Evolutionary conservation across 1,284 basidiomycete species (phyloP), one percentile per base, ranked within the genome.

Genomic region (Melampsora larici-populina): DNA sequence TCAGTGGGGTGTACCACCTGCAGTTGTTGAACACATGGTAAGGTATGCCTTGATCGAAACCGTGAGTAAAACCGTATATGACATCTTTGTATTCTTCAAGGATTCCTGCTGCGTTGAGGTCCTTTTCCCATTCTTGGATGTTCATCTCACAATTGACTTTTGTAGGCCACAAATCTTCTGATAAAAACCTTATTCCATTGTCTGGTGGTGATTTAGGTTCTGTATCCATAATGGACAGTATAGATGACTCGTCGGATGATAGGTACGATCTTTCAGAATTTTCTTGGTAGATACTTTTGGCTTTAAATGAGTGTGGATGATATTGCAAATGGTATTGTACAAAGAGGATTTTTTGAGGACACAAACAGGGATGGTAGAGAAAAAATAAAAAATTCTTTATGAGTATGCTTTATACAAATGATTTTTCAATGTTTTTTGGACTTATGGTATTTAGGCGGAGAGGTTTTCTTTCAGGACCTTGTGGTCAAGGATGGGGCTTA

Each of bases 41-140:
- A 13, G 66, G 66, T 21, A 68, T 68, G 24, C 66, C 66, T 68
- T 68, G 66, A 31, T 11, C 13, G 66, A 68, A 68, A 1, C 66
- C 66, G 46, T n/a, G n/a, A n/a, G n/a, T n/a, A n/a, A n/a, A n/a
- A n/a, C n/a, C n/a, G n/a, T n/a, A n/a, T n/a, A n/a, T 2, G 2
- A 68, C 33, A 29, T 68, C 66, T 4, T 48, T 9, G 40, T 46
- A 68, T 68, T 17, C n/a, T 1, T 6, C 21, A 24, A 36, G 33
- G 1, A 68, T 9, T 26, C 36, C 29, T 6, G 11, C 9, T 11
- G 40, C 1, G 6, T 8, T 21, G 2, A 68, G 66, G 9, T 17
- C 66, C 46, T 11, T 43, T 29, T 43, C 18, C 66, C 66, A 68
- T 48, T 68, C 17, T 6, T 6, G 21, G 11, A 68, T 21, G 9